These are phyloP conservation scores for Eimeria necatrix DNA, from an alignment of 169 alveolate species.

Conservation along the genomic window DNA sequence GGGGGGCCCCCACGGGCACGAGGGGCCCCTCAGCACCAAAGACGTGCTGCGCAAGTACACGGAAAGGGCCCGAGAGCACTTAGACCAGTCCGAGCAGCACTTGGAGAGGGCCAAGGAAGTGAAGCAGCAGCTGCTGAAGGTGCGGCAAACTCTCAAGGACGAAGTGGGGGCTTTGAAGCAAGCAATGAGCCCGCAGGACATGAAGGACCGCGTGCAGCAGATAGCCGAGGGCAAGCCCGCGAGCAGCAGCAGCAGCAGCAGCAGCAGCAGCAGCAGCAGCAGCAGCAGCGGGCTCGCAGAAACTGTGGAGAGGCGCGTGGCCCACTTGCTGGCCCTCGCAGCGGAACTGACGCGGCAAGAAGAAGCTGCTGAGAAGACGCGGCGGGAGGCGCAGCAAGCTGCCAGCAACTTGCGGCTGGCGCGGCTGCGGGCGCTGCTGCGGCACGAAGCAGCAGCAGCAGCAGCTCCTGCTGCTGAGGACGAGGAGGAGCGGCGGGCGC, in stretches of 20 bases:
- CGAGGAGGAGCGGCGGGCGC: background rate
- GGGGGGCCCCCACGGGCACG: background rate
- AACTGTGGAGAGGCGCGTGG: background rate
- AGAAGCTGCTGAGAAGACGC: background rate
- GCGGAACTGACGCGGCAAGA: background rate
- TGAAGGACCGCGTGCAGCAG: background rate
- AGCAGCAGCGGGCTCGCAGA: slow-evolving; percentile 16
- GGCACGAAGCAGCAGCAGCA: background rate
- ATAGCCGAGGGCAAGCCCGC: too few species aligned
- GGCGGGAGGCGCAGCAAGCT: background rate
- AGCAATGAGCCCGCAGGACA: background rate
- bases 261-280: slow-evolving; percentile 1
- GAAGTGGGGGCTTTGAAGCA: background rate
- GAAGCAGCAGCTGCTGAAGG: background rate
- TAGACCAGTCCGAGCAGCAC: background rate
- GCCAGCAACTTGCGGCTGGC: background rate
- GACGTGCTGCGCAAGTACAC: background rate
- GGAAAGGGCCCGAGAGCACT: background rate
- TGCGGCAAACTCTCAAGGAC: background rate
- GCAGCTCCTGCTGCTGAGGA: background rate
- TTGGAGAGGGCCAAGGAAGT: background rate
- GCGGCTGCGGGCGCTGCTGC: background rate
- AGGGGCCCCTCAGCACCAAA: background rate
- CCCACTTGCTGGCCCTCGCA: background rate
- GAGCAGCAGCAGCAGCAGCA: slow-evolving; percentile 50